Evolutionary conservation across 768 basidiomycete species (phyloP).

Genomic region (Sistotremastrum suecicum): DNA sequence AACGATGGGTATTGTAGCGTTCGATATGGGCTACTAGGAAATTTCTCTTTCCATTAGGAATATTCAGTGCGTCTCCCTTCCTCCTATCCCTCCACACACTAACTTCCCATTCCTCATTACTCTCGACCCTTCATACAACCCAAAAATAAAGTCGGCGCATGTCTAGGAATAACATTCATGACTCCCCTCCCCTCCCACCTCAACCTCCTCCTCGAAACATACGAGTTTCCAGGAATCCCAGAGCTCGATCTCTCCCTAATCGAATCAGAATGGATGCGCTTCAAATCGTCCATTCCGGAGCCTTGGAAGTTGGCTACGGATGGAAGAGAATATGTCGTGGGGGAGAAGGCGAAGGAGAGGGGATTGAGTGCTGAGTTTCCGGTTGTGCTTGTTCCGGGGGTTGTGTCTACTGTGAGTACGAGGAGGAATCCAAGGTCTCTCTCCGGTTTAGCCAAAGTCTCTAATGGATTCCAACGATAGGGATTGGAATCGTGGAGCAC

Average conservation of each 20-base stretch:
- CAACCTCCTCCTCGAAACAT: slow-evolving; percentile 50
- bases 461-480: too few species aligned
- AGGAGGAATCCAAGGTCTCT: too few species aligned
- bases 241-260: slow-evolving; percentile 53
- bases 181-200: slow-evolving; percentile 61
- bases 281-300: slow-evolving; percentile 60
- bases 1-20: neutral
- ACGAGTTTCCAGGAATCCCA: slow-evolving; percentile 46
- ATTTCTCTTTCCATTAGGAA: slow-evolving; percentile 60
- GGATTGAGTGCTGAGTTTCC: slow-evolving; percentile 63
- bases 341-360: slow-evolving; percentile 48
- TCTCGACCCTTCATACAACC: neutral
- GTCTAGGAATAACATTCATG: slow-evolving; percentile 50
- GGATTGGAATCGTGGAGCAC: slow-evolving; percentile 94
- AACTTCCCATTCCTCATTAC: slow-evolving; percentile 2
- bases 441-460: neutral
- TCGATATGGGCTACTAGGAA: slow-evolving; percentile 16
- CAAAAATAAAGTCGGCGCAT: slow-evolving; percentile 38
- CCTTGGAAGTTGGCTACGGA: slow-evolving; percentile 72
- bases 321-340: slow-evolving; percentile 68
- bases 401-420: slow-evolving; percentile 67
- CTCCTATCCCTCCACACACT: neutral
- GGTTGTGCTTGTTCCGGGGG: slow-evolving; percentile 77
- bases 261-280: slow-evolving; percentile 55
- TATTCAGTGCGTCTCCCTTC: slow-evolving; percentile 32